These are phyloP conservation scores for Salix koriyanagi DNA, from an alignment of 345 rosid genomes.

Conservation along the genomic window DNA sequence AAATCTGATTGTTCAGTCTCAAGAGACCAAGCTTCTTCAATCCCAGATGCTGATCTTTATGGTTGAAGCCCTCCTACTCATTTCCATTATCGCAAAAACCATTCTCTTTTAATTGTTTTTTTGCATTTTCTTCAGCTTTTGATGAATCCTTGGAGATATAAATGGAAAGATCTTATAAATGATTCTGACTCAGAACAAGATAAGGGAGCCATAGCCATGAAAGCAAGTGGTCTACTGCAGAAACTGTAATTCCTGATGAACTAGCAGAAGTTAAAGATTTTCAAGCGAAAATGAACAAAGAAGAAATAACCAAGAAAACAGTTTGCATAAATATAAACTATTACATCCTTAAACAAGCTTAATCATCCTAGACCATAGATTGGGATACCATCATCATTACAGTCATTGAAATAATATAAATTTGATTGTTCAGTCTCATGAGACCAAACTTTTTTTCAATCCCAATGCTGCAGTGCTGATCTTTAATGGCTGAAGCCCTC, in stretches of 20 bases:
- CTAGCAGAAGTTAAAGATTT: neutral
- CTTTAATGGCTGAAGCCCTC: neutral
- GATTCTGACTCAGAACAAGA: neutral
- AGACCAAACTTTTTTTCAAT: neutral
- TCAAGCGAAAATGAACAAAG: neutral
- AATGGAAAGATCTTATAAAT: neutral
- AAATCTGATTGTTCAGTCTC: too few relatives aligned
- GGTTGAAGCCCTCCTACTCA: too few relatives aligned
- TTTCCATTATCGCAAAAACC: too few relatives aligned
- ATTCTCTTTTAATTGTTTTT: too few relatives aligned
- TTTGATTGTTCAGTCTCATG: neutral
- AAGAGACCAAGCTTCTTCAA: neutral
- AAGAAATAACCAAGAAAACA: too few relatives aligned
- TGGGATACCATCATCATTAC: neutral
- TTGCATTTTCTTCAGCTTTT: too few relatives aligned
- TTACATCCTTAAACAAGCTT: neutral
- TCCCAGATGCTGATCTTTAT: too few relatives aligned
- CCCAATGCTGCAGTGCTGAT: neutral
- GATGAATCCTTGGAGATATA: neutral
- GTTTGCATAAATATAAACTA: neutral
- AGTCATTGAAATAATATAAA: neutral
- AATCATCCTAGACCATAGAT: neutral
- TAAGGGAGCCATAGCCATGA: neutral
- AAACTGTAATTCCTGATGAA: neutral
- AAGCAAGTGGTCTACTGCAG: neutral